Evolutionary conservation across 1,139 yeast genomes (phyloP), one percentile per base, ranked within the genome.

Genomic region (Suhomyces choctaworum): DNA sequence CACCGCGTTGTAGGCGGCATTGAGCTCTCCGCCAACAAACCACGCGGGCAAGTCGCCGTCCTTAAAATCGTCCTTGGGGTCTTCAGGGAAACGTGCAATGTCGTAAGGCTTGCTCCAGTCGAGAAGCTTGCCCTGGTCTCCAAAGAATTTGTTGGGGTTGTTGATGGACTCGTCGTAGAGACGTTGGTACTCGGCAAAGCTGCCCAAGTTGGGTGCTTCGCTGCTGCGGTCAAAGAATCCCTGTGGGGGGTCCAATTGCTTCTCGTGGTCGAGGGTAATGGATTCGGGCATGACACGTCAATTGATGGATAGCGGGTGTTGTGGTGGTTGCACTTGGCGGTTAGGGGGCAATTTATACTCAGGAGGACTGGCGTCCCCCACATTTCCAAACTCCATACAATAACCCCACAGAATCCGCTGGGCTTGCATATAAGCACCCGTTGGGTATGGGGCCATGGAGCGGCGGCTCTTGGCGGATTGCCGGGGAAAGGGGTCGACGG

Each of bases 11-110:
- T 80, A 84, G 41, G 79, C 75, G 13, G 94, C 92, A 54, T 85
- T 85, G 56, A 85, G 64, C 57, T 82, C 76, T 41, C 94, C 94
- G 51, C 79, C 82, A 30, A 82, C 60, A 58, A 84, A 85, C 94
- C 94, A 85, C 19, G 88, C 76, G 7, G 85, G 80, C 41, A 80
- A 73, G 54, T 80, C 85, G 40, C 84, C 86, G 51, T 79, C 58
- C 47, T 73, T 67, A 51, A 81, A 82, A 46, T 80, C 80, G 37
- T 67, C 61, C 34, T 64, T 62, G 15, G 73, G 58, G 39, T 68
- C 60, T 25, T 55, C 64, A 4, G 89, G 87, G 44, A 66, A 65
- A 49, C 82, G 72, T 15, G 83, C 76, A 30, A 63, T 58, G 41
- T 76, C 78, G 54, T 83, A 84, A 5, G 79, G 81, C 37, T 64